phyloP scores from a whole-genome alignment of 371 early-diverging fungal genomes.

The Mortierella sp. region DNA sequence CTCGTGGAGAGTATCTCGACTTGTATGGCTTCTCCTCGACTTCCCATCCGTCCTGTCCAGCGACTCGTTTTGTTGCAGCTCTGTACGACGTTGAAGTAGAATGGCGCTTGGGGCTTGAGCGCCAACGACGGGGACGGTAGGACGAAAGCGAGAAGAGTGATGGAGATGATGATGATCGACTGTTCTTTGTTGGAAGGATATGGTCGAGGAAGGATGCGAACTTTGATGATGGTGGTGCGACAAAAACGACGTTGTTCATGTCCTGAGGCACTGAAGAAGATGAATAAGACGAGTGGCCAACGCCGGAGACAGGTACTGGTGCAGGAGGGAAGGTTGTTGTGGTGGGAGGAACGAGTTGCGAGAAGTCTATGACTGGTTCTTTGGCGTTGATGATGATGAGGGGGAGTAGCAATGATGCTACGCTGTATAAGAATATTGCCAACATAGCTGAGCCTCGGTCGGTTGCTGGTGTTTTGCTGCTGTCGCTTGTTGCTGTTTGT shows the following conservation, averaged over 20 bases:
- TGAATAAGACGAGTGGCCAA: neutral
- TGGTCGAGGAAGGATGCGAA: neutral
- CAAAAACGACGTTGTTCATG: neutral
- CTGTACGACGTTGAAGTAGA: neutral
- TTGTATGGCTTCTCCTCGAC: constrained; percentile 8
- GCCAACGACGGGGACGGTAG: neutral
- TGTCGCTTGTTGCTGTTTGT: no score
- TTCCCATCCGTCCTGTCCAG: neutral
- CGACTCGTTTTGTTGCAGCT: neutral
- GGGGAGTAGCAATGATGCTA: constrained; percentile 28
- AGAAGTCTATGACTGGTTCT: constrained; percentile 38
- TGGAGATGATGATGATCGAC: neutral
- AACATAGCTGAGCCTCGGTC: constrained; percentile 14
- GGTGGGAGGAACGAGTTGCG: constrained; percentile 36
- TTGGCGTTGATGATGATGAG: constrained; percentile 47
- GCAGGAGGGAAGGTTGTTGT: constrained; percentile 20
- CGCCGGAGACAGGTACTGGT: constrained; percentile 12
- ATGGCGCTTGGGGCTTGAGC: neutral
- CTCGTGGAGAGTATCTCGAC: constrained; percentile 30
- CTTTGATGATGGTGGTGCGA: neutral
- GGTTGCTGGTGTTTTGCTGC: neutral
- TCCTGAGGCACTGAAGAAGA: neutral
- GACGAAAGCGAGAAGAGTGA: neutral
- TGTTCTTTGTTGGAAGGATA: neutral
- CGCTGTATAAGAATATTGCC: constrained; percentile 25